These are phyloP conservation scores for Verticillium nubilum DNA, from an alignment of 2,329 filamentous ascomycete species.

Conservation along the genomic window DNA sequence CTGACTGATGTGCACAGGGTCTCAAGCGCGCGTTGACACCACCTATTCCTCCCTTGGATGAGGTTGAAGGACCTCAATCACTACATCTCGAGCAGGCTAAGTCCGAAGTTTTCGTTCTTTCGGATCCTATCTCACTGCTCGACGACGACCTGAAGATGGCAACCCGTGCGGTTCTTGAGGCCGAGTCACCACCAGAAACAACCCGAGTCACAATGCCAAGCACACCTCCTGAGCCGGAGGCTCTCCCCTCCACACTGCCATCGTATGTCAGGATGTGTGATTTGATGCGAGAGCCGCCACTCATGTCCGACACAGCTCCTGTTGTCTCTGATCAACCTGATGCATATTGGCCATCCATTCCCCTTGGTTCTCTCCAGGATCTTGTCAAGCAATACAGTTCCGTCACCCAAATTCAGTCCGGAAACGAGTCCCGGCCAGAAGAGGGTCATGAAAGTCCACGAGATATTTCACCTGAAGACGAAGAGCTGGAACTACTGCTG, in stretches of 20 bases:
- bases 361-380: not conserved
- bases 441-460: not conserved
- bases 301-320: not conserved
- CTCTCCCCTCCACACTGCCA: slow-evolving; percentile 3
- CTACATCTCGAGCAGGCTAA: slow-evolving; percentile 15
- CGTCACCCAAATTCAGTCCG: too few species aligned
- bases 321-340: not conserved
- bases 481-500: not conserved
- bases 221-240: slow-evolving; percentile 1
- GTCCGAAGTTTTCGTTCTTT: slow-evolving; percentile 20
- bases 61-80: slow-evolving; percentile 4
- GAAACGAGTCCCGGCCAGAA: not conserved
- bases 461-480: not conserved
- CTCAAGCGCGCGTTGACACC: not conserved
- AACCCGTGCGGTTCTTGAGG: not conserved
- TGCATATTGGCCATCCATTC: not conserved
- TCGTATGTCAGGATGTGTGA: not conserved
- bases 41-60: not conserved
- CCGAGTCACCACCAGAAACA: not conserved
- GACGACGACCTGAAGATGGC: slow-evolving; percentile 1
- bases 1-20: not conserved
- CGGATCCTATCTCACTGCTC: slow-evolving; percentile 22
- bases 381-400: not conserved
- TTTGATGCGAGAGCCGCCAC: not conserved
- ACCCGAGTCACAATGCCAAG: not conserved